These are phyloP conservation scores for Royoungia palumana DNA, from an alignment of 768 basidiomycete genomes.

Conservation along the genomic window DNA sequence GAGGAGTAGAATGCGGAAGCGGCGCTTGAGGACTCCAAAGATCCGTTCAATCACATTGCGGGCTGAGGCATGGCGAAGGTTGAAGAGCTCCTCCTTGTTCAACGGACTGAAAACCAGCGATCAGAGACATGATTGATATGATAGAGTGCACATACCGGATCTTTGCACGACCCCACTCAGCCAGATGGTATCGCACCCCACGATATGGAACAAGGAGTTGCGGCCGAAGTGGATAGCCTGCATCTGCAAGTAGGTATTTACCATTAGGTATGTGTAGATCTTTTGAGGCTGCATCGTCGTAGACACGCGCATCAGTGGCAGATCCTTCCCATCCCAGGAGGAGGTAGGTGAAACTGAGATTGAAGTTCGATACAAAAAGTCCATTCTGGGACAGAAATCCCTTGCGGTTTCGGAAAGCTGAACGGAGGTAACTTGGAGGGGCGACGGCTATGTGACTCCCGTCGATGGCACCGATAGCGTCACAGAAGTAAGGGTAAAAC, in stretches of 20 bases:
- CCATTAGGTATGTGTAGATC: background rate
- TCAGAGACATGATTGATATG: background rate
- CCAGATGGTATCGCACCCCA: slow-evolving; percentile 31
- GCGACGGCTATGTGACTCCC: background rate
- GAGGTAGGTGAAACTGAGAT: background rate
- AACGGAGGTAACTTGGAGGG: background rate
- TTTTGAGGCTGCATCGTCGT: background rate
- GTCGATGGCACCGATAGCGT: background rate
- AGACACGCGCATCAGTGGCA: background rate
- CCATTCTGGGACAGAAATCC: background rate
- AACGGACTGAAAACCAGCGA: slow-evolving; percentile 14
- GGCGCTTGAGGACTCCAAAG: background rate
- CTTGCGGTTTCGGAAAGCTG: background rate
- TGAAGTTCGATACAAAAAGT: background rate
- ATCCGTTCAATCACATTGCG: background rate
- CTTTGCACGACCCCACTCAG: slow-evolving; percentile 26
- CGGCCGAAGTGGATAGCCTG: background rate
- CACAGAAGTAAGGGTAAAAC: background rate
- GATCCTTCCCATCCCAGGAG: background rate
- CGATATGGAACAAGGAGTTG: background rate
- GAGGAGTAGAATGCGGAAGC: background rate
- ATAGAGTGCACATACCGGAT: background rate
- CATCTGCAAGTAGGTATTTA: background rate
- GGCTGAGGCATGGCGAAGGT: slow-evolving; percentile 21
- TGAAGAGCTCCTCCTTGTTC: slow-evolving; percentile 23